Evolutionary conservation across 768 basidiomycete species (phyloP).

Genomic region (Tylopilus vinaceipallidus): DNA sequence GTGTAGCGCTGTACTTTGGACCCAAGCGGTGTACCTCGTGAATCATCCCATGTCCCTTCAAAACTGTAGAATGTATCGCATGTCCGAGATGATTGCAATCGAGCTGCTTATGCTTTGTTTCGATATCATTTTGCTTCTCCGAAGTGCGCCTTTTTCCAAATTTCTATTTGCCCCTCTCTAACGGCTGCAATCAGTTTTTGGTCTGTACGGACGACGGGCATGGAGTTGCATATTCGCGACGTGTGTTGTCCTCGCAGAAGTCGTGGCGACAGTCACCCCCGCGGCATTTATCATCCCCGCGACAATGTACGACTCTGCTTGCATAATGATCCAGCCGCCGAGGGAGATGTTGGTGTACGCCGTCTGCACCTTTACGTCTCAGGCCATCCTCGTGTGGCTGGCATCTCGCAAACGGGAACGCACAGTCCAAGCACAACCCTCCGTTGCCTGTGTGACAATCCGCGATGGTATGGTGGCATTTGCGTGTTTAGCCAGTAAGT

Average conservation of each 20-base stretch:
- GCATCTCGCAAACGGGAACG: slow-evolving; percentile 13
- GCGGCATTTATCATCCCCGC: slow-evolving; percentile 1
- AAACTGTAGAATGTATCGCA: slow-evolving; percentile 14
- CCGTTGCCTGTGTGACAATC: slow-evolving; percentile 21
- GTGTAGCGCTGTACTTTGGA: slow-evolving; percentile 5
- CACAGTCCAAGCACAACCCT: neutral
- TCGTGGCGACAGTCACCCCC: neutral
- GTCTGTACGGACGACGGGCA: slow-evolving; percentile 8
- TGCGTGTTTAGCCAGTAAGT: slow-evolving; percentile 14
- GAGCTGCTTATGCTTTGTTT: slow-evolving; percentile 15
- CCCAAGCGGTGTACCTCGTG: slow-evolving; percentile 6
- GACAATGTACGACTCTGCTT: slow-evolving; percentile 14
- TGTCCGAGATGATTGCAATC: slow-evolving; percentile 11
- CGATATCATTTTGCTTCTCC: slow-evolving; percentile 19
- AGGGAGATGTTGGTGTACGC: slow-evolving; percentile 4
- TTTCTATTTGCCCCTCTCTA: neutral
- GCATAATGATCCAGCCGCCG: slow-evolving; percentile 4
- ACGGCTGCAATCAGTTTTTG: slow-evolving; percentile 17
- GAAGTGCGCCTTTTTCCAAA: slow-evolving; percentile 15
- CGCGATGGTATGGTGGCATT: slow-evolving; percentile 23
- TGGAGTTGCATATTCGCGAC: neutral
- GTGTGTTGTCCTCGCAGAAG: slow-evolving; percentile 12
- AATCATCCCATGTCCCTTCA: neutral
- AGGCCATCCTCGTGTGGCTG: slow-evolving; percentile 19
- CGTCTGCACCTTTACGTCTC: slow-evolving; percentile 9